Conservation (phyloP, 2,329 filamentous ascomycete genomes). For the Clathrospora elynae region DNA sequence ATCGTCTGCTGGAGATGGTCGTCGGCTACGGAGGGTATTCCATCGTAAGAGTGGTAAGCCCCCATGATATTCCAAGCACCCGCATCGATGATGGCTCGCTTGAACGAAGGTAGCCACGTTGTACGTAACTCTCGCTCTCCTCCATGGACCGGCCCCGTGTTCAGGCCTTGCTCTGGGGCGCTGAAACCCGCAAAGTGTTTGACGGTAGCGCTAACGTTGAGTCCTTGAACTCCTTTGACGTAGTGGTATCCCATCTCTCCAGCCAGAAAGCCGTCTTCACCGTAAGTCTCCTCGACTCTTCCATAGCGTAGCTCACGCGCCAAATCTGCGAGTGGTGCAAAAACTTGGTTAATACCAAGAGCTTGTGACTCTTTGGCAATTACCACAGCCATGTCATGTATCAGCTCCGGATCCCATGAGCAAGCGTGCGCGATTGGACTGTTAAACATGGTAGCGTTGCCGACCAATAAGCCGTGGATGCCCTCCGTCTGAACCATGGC, state of each 20-base stretch:
- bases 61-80: conserved; percentile 74
- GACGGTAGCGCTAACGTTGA: conserved; percentile 71
- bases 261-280: conserved; percentile 70
- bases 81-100: conserved; percentile 71
- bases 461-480: conserved; percentile 73
- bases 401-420: conserved; percentile 69
- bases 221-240: conserved; percentile 65
- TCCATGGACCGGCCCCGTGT: conserved; percentile 65
- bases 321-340: conserved; percentile 72
- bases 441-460: conserved; percentile 79
- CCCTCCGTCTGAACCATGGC: conserved; percentile 75
- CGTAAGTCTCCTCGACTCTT: conserved; percentile 74
- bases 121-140: conserved; percentile 61
- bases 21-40: conserved; percentile 69
- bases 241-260: conserved; percentile 70
- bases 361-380: conserved; percentile 70
- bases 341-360: conserved; percentile 73
- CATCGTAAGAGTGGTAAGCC: conserved; percentile 76
- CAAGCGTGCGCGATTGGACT: conserved; percentile 74
- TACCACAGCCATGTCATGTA: conserved; percentile 68
- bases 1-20: conserved; percentile 68
- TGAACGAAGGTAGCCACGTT: conserved; percentile 64
- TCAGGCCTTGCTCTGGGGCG: conserved; percentile 72
- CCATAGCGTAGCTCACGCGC: conserved; percentile 74
- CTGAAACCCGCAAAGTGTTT: conserved; percentile 77